Percentiles rank a stretch among this genome's conserved stretches.
Conservation (phyloP, 2,329 filamentous ascomycete species). For the Ilyonectria destructans region DNA sequence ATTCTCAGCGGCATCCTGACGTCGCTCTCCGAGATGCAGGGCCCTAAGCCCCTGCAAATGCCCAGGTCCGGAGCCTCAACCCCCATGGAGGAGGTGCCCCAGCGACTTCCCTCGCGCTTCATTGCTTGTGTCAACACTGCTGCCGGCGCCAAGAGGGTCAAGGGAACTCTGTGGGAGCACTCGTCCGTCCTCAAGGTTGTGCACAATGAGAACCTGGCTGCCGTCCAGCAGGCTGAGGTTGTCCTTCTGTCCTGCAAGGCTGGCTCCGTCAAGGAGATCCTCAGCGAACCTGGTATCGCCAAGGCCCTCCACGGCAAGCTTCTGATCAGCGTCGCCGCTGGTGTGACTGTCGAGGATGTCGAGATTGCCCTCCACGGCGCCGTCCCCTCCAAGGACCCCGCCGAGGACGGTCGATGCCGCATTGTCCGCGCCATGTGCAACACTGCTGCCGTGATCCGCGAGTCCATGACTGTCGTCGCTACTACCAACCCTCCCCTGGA, state of each 20-base stretch:
- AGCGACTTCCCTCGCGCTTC: constrained; percentile 80
- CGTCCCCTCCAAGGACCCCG: constrained; percentile 63
- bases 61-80: constrained; percentile 61
- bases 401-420: constrained; percentile 68
- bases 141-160: constrained; percentile 80
- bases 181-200: constrained; percentile 75
- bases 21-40: constrained; percentile 73
- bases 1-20: constrained; percentile 86
- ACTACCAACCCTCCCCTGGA: constrained; percentile 73
- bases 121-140: constrained; percentile 84
- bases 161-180: constrained; percentile 76
- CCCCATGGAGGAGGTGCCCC: constrained; percentile 65
- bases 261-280: constrained; percentile 78
- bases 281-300: constrained; percentile 78
- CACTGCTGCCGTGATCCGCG: constrained; percentile 83
- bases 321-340: constrained; percentile 86
- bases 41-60: constrained; percentile 62
- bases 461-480: constrained; percentile 88
- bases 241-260: constrained; percentile 88
- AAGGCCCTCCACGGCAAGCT: constrained; percentile 85
- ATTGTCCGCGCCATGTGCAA: constrained; percentile 90
- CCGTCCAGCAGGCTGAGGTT: constrained; percentile 79
- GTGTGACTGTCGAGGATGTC: constrained; percentile 80
- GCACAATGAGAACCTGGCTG: constrained; percentile 80
- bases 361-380: constrained; percentile 74